Evolutionary conservation across 352 stramenopile genomes (phyloP), one percentile per base, ranked within the genome.

Genomic region (Phytophthora pinifolia): DNA sequence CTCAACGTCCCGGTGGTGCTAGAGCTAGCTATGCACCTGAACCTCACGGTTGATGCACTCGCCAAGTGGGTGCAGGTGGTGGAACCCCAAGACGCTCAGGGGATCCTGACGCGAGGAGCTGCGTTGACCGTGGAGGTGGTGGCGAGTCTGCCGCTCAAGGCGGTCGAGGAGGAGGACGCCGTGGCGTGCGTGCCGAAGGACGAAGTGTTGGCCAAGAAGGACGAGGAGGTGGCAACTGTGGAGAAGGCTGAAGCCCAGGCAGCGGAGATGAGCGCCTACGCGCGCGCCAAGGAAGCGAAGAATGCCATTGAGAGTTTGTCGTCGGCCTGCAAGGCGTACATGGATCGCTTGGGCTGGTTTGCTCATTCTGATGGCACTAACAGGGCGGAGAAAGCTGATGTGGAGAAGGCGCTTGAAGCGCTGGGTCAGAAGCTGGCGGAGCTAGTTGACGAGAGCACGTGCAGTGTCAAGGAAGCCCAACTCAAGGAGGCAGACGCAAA

Each of bases 291-390:
- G 12, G 70, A 72, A 15, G 69, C 74, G 0, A 62, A 76, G 43
- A 63, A 62, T 9, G 60, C 70, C 3, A 86, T 90, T 37, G 54
- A 67, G 29, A 56, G 58, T 31, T 43, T 89, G 15, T 79, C 70
- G 20, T 46, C 50, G 10, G 68, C 68, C 6, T 84, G 76, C 17
- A 55, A 58, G 9, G 48, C 59, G 4, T 79, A 76, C 22, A 64
- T 88, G 42, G 58, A 65, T 36, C 58, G 59, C 1, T 44, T 89
- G 7, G 41, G 59, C 25, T 78, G 74, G 51, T 71, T 81, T 15
- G 18, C 38, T 25, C 8, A 59, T 5, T 62, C 58, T 0, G 38
- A 50, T 3, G 31, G 59, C 9, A 32, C 37, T 7, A 68, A 55
- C 4, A 32, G 41, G 31, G 49, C 60, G 34, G 47, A 72, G 13